These are phyloP conservation scores for Coemansia sp. DNA, from an alignment of 371 early-diverging fungal genomes.

Conservation along the genomic window DNA sequence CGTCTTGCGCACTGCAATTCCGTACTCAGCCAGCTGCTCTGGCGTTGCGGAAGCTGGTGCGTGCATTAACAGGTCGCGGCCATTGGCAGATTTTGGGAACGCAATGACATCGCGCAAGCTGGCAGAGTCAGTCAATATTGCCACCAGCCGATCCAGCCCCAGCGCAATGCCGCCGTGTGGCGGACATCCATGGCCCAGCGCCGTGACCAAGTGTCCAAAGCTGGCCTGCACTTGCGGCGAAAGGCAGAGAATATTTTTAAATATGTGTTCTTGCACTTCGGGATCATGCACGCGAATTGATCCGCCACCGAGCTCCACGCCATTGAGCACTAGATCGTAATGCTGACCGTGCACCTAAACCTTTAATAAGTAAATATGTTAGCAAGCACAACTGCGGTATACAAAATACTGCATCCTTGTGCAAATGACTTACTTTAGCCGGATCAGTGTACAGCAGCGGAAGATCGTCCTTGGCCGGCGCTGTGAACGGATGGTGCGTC, in stretches of 20 bases:
- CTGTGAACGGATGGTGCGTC: slow-evolving; percentile 93
- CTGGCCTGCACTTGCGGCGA: slow-evolving; percentile 57
- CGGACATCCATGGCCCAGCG: slow-evolving; percentile 83
- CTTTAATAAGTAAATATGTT: too few species aligned
- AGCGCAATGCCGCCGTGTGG: slow-evolving; percentile 92
- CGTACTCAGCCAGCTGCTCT: slow-evolving; percentile 69
- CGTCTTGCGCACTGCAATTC: slow-evolving; percentile 13
- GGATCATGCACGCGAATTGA: slow-evolving; percentile 87
- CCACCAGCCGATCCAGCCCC: slow-evolving; percentile 84
- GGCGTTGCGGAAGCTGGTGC: slow-evolving; percentile 69
- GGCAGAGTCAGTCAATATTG: slow-evolving; percentile 68
- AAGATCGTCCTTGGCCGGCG: slow-evolving; percentile 71
- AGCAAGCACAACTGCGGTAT: neutral
- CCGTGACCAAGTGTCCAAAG: slow-evolving; percentile 82
- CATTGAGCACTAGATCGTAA: slow-evolving; percentile 89
- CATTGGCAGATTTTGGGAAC: slow-evolving; percentile 84
- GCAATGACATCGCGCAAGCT: slow-evolving; percentile 92
- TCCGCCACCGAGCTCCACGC: slow-evolving; percentile 91
- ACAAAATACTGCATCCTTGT: neutral
- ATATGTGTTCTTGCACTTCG: slow-evolving; percentile 70
- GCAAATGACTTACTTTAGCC: slow-evolving; percentile 44
- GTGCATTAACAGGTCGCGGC: slow-evolving; percentile 80
- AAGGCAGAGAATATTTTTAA: slow-evolving; percentile 66
- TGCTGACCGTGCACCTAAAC: slow-evolving; percentile 75
- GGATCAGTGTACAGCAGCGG: slow-evolving; percentile 64